Evolutionary conservation across 176 grass and related monocot genomes (phyloP).

Genomic region (Thalia dealbata): DNA sequence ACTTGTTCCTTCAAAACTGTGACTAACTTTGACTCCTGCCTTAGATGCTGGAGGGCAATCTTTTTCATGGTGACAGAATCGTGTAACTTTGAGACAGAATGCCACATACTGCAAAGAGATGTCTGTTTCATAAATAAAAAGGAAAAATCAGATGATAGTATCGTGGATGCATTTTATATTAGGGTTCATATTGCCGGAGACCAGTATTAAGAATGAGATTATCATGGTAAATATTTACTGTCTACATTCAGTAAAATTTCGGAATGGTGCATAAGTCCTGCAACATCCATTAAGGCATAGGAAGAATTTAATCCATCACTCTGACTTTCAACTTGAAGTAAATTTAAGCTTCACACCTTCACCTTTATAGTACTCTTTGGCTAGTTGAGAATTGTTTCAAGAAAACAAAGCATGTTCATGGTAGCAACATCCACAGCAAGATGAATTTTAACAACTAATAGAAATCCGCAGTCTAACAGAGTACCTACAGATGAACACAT

Average conservation of each 20-base stretch:
- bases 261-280: neutral
- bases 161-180: slow-evolving; percentile 5
- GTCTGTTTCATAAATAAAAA: slow-evolving; percentile 44
- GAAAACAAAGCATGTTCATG: neutral
- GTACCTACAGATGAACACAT: neutral
- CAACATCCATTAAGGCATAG: neutral
- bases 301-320: neutral
- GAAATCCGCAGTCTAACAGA: neutral
- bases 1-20: slow-evolving; percentile 73
- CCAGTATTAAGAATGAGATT: neutral
- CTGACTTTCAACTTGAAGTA: neutral
- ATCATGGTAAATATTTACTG: neutral
- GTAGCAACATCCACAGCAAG: neutral
- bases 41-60: slow-evolving; percentile 45
- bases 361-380: neutral
- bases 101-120: slow-evolving; percentile 55
- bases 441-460: neutral
- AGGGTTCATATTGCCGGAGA: neutral
- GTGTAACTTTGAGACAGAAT: slow-evolving; percentile 35
- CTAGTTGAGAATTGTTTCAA: neutral
- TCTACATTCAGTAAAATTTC: neutral
- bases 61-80: slow-evolving; percentile 54
- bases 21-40: slow-evolving; percentile 46
- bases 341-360: neutral
- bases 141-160: slow-evolving; percentile 8